phyloP scores from a whole-genome alignment of 345 rosid species.

The Arabis alpina region DNA sequence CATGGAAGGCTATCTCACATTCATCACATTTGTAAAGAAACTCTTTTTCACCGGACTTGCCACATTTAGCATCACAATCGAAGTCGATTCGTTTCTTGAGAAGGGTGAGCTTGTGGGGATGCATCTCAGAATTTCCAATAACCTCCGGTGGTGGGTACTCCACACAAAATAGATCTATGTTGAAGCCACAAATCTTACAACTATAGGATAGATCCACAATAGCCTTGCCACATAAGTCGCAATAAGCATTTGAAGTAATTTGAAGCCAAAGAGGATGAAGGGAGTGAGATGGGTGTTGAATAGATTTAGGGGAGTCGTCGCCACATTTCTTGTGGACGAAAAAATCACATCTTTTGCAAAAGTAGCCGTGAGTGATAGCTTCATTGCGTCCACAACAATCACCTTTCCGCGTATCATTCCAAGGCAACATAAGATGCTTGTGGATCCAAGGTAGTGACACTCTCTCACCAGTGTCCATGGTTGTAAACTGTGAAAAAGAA shows the following conservation, averaged over 20 bases:
- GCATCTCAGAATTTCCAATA: not conserved
- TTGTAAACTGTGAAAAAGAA: too few species aligned
- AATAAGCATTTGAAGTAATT: not conserved
- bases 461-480: too few species aligned
- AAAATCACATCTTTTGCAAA: not conserved
- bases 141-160: not conserved
- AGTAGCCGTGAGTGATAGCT: too few species aligned
- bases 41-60: rapidly evolving
- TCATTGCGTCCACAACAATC: too few species aligned
- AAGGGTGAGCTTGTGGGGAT: not conserved
- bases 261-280: not conserved
- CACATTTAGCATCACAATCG: not conserved
- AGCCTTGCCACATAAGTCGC: not conserved
- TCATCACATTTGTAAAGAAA: not conserved
- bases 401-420: too few species aligned
- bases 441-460: too few species aligned
- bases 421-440: too few species aligned
- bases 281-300: not conserved
- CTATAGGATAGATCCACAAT: not conserved
- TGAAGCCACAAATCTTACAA: not conserved
- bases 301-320: not conserved
- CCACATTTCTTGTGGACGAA: not conserved
- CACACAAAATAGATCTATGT: not conserved
- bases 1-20: not conserved
- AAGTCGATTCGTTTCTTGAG: not conserved